Conservation (phyloP, 257 asterid genomes). For the Lantana camara region DNA sequence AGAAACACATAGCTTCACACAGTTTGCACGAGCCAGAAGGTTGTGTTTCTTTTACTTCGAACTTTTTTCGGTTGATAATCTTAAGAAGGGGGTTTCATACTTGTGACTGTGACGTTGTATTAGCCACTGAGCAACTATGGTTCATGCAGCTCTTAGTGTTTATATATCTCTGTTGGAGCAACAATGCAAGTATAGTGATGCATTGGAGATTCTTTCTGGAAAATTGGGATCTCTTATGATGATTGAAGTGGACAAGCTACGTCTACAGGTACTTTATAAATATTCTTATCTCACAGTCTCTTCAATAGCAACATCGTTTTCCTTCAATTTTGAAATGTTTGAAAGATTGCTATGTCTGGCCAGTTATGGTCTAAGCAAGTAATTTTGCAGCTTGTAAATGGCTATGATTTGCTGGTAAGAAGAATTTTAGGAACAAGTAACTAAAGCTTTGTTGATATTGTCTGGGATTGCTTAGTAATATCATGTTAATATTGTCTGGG, state of each 20-base stretch:
- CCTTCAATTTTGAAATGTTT: background rate
- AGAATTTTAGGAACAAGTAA: background rate
- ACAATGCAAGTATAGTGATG: constrained; percentile 79
- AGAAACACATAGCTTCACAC: constrained; percentile 90
- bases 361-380: constrained; percentile 5
- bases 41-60: constrained; percentile 32
- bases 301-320: constrained; percentile 4
- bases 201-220: constrained; percentile 85
- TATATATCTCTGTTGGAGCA: constrained; percentile 88
- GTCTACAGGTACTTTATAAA: constrained; percentile 76
- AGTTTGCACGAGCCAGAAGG: constrained; percentile 98
- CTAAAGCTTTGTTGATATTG: constrained; percentile 13
- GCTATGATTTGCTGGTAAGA: constrained; percentile 20
- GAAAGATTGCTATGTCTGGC: background rate
- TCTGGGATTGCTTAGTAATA: background rate
- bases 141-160: constrained; percentile 85
- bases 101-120: constrained; percentile 26
- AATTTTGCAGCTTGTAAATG: constrained; percentile 17
- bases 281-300: constrained; percentile 26
- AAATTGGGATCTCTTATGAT: constrained; percentile 88
- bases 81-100: constrained; percentile 18
- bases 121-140: constrained; percentile 38
- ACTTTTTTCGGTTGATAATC: constrained; percentile 27
- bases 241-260: constrained; percentile 90
- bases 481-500: constrained; percentile 11